Conservation (phyloP, 805 yeast genomes). For the Pichia gijzeniarum region DNA sequence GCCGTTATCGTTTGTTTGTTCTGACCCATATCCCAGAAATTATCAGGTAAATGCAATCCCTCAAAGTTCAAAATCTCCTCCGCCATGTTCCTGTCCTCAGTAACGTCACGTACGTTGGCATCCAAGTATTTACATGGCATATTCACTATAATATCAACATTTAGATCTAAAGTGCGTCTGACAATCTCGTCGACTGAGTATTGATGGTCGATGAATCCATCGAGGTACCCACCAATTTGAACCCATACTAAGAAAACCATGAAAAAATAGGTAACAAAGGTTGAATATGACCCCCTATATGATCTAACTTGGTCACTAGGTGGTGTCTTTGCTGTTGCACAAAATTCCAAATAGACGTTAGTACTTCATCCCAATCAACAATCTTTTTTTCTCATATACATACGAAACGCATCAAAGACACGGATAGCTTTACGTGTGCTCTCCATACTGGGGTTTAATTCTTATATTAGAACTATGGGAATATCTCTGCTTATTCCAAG, state of each 20-base stretch:
- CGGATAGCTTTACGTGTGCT: conserved; percentile 26
- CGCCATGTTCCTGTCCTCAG: conserved; percentile 74
- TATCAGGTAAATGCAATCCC: conserved; percentile 50
- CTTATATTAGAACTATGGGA: neutral
- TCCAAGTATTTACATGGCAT: conserved; percentile 77
- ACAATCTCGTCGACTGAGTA: conserved; percentile 66
- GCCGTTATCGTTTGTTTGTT: conserved; percentile 46
- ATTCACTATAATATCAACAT: conserved; percentile 72
- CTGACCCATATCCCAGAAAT: conserved; percentile 34
- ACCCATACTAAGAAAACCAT: conserved; percentile 71
- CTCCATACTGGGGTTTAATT: conserved; percentile 14
- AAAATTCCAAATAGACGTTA: neutral
- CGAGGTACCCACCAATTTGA: conserved; percentile 77
- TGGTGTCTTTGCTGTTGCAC: conserved; percentile 52
- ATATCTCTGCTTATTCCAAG: no score
- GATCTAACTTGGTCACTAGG: conserved; percentile 69
- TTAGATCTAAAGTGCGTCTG: conserved; percentile 54
- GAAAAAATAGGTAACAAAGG: conserved; percentile 54
- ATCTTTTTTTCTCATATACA: conserved; percentile 22
- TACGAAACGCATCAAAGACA: conserved; percentile 69
- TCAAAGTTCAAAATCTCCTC: conserved; percentile 68
- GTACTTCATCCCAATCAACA: neutral
- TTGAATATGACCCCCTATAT: conserved; percentile 68
- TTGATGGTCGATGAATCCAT: conserved; percentile 73
- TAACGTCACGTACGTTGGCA: conserved; percentile 69